Conservation (phyloP, 306 rosid genomes). For the Casuarina glauca region DNA sequence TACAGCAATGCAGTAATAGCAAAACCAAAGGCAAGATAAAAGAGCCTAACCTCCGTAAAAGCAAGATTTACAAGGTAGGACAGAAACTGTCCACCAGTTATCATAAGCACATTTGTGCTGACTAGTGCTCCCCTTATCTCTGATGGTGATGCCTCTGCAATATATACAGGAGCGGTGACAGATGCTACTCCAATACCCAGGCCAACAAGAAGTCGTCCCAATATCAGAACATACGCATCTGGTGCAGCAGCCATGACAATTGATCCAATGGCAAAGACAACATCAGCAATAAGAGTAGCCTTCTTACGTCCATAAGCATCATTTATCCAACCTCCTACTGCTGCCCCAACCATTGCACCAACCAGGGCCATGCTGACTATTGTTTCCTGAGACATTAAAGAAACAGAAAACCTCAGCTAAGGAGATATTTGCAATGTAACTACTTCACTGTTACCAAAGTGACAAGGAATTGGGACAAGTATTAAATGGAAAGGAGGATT, state of each 20-base stretch:
- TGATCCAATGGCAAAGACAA: slow-evolving; percentile 63
- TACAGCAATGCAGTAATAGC: neutral
- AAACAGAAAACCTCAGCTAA: slow-evolving; percentile 7
- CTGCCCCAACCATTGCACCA: slow-evolving; percentile 83
- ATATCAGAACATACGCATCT: slow-evolving; percentile 64
- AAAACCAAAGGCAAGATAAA: slow-evolving; percentile 26
- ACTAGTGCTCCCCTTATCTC: slow-evolving; percentile 86
- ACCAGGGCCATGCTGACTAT: slow-evolving; percentile 91
- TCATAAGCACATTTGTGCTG: slow-evolving; percentile 78
- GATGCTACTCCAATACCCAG: slow-evolving; percentile 76
- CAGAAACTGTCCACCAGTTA: slow-evolving; percentile 78
- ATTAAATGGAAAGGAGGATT: neutral
- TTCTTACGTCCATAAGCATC: slow-evolving; percentile 75
- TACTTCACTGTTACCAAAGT: neutral
- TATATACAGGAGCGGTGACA: slow-evolving; percentile 89
- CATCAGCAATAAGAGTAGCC: slow-evolving; percentile 76
- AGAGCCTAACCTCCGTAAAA: slow-evolving; percentile 62
- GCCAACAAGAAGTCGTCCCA: slow-evolving; percentile 75
- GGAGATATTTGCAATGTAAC: neutral
- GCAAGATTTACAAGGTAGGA: slow-evolving; percentile 77
- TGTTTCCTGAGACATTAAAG: slow-evolving; percentile 61
- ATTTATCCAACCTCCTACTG: slow-evolving; percentile 81
- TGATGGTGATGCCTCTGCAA: slow-evolving; percentile 90
- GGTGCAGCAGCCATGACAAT: slow-evolving; percentile 75
- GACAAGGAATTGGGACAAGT: neutral